Base-by-base conservation (phyloP, 148 eudicot genomes). In the Nyssa sinensis region DNA sequence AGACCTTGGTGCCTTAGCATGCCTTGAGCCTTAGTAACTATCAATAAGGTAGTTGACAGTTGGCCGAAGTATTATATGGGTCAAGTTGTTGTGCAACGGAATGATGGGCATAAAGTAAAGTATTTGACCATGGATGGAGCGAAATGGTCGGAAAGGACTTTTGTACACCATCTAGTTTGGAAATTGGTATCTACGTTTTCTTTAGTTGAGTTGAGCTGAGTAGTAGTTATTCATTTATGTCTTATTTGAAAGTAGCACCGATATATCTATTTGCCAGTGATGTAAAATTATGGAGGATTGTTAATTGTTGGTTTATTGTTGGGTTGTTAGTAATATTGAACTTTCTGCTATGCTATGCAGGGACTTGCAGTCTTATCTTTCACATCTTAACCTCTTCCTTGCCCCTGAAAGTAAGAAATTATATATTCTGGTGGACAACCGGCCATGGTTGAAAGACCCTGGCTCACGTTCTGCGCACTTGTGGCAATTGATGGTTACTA, bases 401-500 rank as follows among this genome's bases (percentile, higher is more conserved):
- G 91, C 93, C 53, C 66, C 85, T 76, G 86, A 91, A 70, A 95
- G 94, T 85, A 88, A 88, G 78, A 85, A 80, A 58, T 80, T 92
- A 57, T 95, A 89, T 78, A 90, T 95, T 77, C 77, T 95, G 87
- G 99, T 95, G 75, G 99, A 95, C 85, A 95, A 95, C 76, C 77
- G 91, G 72, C 99, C 99, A 79, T 95, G 97, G 99, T 81, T 90
- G 29, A 80, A 92, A 78, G 94, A 91, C 60, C 86, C 83, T 66
- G 97, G 87, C 64, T 87, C 91, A 34, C 84, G 93, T 24, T 93
- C 92, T 66, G 95, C 99, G 63, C 97, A 89, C 75, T 79, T 92
- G 75, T 95, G 99, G 99, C 99, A 92, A 75, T 85, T 92, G 86
- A 92, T 95, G 97, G 94, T 95, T 77, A 95, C 96, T 58, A 95